A percentile compares a stretch with the other conserved stretches of the same genome.
phyloP scores from a whole-genome alignment of 352 stramenopile species.

The Peronosclerospora sorghi region DNA sequence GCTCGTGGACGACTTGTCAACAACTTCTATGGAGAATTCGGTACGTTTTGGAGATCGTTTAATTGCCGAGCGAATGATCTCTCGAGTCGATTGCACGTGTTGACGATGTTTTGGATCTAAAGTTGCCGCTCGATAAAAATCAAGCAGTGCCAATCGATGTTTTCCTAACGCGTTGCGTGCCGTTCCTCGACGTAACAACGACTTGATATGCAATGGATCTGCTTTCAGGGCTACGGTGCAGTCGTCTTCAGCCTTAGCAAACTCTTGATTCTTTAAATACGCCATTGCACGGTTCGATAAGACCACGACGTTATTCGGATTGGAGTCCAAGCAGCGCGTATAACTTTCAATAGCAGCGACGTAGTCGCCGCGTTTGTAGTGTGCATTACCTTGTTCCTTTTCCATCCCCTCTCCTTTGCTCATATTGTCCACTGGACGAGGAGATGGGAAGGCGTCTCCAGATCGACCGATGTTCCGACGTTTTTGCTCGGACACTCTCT shows the following conservation, averaged over 20 bases:
- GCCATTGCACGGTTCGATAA: slow-evolving; percentile 88
- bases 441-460: not conserved
- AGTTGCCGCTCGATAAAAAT: slow-evolving; percentile 54
- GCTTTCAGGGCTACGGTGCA: slow-evolving; percentile 75
- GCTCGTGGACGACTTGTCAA: slow-evolving; percentile 6
- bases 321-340: slow-evolving; percentile 69
- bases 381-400: slow-evolving; percentile 86
- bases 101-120: slow-evolving; percentile 72
- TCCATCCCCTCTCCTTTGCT: slow-evolving; percentile 52
- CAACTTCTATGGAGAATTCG: slow-evolving; percentile 35
- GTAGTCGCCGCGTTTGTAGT: slow-evolving; percentile 81
- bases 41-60: slow-evolving; percentile 49
- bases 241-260: slow-evolving; percentile 82
- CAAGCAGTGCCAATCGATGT: slow-evolving; percentile 69
- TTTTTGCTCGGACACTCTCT: not conserved
- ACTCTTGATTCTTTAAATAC: slow-evolving; percentile 81
- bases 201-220: slow-evolving; percentile 81
- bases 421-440: slow-evolving; percentile 2
- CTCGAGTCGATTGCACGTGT: slow-evolving; percentile 47
- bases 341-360: slow-evolving; percentile 86
- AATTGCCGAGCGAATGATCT: slow-evolving; percentile 55
- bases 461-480: not conserved
- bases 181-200: slow-evolving; percentile 70
- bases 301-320: slow-evolving; percentile 57
- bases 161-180: slow-evolving; percentile 78